These are phyloP conservation scores for Agrocybe pediades DNA, from an alignment of 768 basidiomycete genomes.

Conservation along the genomic window DNA sequence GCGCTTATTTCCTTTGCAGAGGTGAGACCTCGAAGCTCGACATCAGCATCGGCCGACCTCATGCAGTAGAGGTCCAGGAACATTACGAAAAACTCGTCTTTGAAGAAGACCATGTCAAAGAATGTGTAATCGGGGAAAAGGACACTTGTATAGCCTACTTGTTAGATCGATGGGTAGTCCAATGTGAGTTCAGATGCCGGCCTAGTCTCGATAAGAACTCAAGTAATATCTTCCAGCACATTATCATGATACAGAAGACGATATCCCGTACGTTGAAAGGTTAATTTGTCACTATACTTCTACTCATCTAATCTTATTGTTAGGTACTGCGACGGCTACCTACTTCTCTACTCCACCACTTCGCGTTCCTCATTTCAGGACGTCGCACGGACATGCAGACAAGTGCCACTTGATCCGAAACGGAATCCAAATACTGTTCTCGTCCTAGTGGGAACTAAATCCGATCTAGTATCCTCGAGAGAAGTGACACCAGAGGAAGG, in stretches of 20 bases:
- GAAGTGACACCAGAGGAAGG: constrained; percentile 27
- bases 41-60: background rate
- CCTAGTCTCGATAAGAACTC: background rate
- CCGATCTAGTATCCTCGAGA: constrained; percentile 21
- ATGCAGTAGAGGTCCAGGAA: constrained; percentile 11
- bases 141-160: constrained; percentile 15
- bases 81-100: constrained; percentile 14
- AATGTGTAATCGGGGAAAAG: constrained; percentile 8
- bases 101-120: constrained; percentile 16
- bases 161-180: constrained; percentile 24
- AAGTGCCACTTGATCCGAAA: constrained; percentile 21
- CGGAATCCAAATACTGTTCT: constrained; percentile 17
- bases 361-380: constrained; percentile 26
- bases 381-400: constrained; percentile 22
- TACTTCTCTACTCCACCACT: constrained; percentile 24
- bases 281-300: background rate
- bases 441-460: constrained; percentile 29
- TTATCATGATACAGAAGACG: constrained; percentile 16
- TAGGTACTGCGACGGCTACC: constrained; percentile 23
- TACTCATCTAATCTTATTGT: background rate
- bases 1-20: background rate
- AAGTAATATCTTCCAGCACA: background rate
- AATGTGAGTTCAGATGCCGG: constrained; percentile 13
- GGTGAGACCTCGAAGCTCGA: background rate
- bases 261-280: constrained; percentile 21